These are phyloP conservation scores for Trichoderma pleuroti DNA, from an alignment of 2,329 filamentous ascomycete genomes.

Conservation along the genomic window DNA sequence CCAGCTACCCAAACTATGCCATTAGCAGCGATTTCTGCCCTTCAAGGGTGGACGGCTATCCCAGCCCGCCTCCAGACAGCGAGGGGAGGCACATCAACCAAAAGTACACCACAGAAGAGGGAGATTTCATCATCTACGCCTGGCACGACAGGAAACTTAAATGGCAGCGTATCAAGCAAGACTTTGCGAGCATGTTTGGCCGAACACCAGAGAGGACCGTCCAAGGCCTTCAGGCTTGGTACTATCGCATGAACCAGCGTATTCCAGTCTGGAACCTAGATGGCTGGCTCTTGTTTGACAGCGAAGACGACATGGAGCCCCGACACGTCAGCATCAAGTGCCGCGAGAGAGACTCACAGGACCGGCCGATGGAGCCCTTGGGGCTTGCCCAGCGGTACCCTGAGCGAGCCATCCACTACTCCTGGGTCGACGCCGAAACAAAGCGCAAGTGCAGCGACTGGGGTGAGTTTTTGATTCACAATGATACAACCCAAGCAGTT, in stretches of 20 bases:
- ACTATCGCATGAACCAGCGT: slow-evolving; percentile 42
- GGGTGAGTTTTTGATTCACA: slow-evolving; percentile 34
- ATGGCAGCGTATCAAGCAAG: slow-evolving; percentile 40
- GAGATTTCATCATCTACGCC: slow-evolving; percentile 44
- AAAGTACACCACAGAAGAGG: slow-evolving; percentile 43
- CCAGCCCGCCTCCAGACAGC: slow-evolving; percentile 35
- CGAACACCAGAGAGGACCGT: slow-evolving; percentile 37
- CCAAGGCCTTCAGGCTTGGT: slow-evolving; percentile 42
- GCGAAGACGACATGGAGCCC: slow-evolving; percentile 38
- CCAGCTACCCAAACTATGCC: slow-evolving; percentile 24
- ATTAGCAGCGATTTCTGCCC: slow-evolving; percentile 25
- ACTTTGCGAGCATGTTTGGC: slow-evolving; percentile 39
- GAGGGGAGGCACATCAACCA: slow-evolving; percentile 42
- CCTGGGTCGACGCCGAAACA: slow-evolving; percentile 41
- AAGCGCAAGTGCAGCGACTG: slow-evolving; percentile 38
- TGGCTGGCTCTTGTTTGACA: slow-evolving; percentile 40
- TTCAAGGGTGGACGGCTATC: slow-evolving; percentile 30
- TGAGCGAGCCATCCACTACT: slow-evolving; percentile 44
- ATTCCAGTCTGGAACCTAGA: slow-evolving; percentile 41
- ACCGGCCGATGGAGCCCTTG: slow-evolving; percentile 36
- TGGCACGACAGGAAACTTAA: slow-evolving; percentile 43
- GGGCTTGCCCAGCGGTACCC: slow-evolving; percentile 44
- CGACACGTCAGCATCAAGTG: slow-evolving; percentile 39
- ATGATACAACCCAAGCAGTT: not conserved
- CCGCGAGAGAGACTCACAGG: slow-evolving; percentile 37